Evolutionary conservation across 2,329 filamentous ascomycete genomes (phyloP).

Genomic region (Dactylellina cionopaga): DNA sequence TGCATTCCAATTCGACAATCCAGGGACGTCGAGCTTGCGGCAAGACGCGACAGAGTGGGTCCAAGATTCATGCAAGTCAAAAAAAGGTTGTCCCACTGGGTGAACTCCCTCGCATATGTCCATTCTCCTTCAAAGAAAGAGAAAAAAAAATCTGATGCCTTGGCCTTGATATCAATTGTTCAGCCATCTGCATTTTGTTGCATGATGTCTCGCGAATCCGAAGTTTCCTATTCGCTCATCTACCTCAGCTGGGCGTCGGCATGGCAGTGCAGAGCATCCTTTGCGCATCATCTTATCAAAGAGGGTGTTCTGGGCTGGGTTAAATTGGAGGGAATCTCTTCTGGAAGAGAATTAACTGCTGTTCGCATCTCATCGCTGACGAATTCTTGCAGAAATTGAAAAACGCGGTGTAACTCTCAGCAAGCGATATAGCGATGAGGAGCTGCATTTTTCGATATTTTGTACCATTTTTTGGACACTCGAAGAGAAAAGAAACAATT

Average conservation of each 20-base stretch:
- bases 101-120: conserved; percentile 3
- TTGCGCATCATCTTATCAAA: background rate
- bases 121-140: conserved; percentile 7
- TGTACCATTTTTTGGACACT: too few species aligned
- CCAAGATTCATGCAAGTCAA: conserved; percentile 32
- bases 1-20: conserved; percentile 53
- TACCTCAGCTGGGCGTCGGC: background rate
- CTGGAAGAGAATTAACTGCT: too few species aligned
- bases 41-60: conserved; percentile 51
- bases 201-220: conserved; percentile 28
- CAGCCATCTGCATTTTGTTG: conserved; percentile 41
- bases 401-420: too few species aligned
- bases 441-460: too few species aligned
- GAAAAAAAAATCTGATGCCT: background rate
- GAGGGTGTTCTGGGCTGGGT: too few species aligned
- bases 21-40: conserved; percentile 44
- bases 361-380: too few species aligned
- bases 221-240: conserved; percentile 13
- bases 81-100: conserved; percentile 7
- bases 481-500: too few species aligned
- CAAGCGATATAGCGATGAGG: too few species aligned
- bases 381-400: too few species aligned
- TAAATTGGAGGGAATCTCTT: too few species aligned
- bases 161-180: conserved; percentile 34
- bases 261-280: conserved; percentile 1